Evolutionary conservation across 1,284 basidiomycete genomes (phyloP).

Genomic region (Cutaneotrichosporon sp.): DNA sequence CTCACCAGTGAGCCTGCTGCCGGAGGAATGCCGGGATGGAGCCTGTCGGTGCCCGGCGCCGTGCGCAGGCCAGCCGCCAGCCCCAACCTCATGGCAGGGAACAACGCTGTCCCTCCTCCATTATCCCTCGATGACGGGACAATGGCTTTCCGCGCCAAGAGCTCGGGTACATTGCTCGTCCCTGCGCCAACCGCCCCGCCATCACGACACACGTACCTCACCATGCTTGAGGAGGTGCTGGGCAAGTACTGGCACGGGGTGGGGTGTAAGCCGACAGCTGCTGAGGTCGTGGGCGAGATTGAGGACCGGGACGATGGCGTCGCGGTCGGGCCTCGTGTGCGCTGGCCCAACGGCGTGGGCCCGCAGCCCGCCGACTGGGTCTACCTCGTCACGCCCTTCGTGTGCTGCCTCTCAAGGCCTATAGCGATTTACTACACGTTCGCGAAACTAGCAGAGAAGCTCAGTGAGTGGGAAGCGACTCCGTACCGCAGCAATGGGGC

Average conservation of each 20-base stretch:
- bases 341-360: slow-evolving; percentile 16
- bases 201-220: slow-evolving; percentile 38
- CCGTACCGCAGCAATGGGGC: too few relatives aligned
- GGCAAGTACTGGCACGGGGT: slow-evolving; percentile 45
- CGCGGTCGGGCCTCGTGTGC: slow-evolving; percentile 7
- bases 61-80: neutral
- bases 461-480: slow-evolving; percentile 33
- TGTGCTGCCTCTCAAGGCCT: slow-evolving; percentile 43
- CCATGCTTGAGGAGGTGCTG: slow-evolving; percentile 44
- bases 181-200: slow-evolving; percentile 42
- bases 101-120: slow-evolving; percentile 12
- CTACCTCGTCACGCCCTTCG: slow-evolving; percentile 47
- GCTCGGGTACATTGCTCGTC: slow-evolving; percentile 29
- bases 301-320: slow-evolving; percentile 10
- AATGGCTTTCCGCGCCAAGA: slow-evolving; percentile 19
- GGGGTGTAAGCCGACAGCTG: slow-evolving; percentile 25
- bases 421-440: slow-evolving; percentile 45
- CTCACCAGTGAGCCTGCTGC: slow-evolving; percentile 38
- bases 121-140: slow-evolving; percentile 19
- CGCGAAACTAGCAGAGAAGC: slow-evolving; percentile 41
- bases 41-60: neutral
- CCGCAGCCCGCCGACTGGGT: slow-evolving; percentile 43
- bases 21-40: neutral
- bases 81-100: slow-evolving; percentile 1
- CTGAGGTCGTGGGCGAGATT: slow-evolving; percentile 4